phyloP scores from a whole-genome alignment of 164 flowering plant species.

The Umbellularia californica region DNA sequence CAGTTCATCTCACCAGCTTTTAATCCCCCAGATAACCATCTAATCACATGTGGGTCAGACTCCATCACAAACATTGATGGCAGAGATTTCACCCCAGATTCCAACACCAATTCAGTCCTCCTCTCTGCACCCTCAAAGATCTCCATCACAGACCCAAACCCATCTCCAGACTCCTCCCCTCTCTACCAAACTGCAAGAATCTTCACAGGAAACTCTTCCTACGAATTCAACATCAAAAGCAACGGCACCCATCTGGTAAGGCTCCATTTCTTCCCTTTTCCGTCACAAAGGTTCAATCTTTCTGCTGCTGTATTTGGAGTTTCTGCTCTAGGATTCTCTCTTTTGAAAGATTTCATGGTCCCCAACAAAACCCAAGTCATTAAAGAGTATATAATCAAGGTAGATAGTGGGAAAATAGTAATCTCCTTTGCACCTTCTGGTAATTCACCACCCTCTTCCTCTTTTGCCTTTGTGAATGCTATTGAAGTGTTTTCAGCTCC shows the following conservation, averaged over 20 bases:
- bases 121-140: conserved; percentile 2
- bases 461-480: conserved; percentile 66
- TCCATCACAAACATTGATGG: conserved; percentile 31
- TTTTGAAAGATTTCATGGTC: conserved; percentile 4
- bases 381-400: conserved; percentile 8
- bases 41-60: conserved; percentile 64
- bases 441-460: conserved; percentile 23
- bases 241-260: conserved; percentile 10
- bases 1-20: not conserved
- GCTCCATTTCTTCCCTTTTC: conserved; percentile 14
- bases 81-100: conserved; percentile 8
- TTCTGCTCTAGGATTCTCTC: conserved; percentile 5
- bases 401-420: conserved; percentile 21
- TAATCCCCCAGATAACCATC: conserved; percentile 26
- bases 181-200: conserved; percentile 13
- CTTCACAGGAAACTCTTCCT: conserved; percentile 1
- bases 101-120: not conserved
- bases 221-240: conserved; percentile 7
- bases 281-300: conserved; percentile 6
- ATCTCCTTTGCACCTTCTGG: conserved; percentile 49
- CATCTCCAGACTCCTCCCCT: conserved; percentile 3
- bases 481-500: conserved; percentile 78
- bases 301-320: conserved; percentile 10
- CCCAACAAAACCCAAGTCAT: not conserved
- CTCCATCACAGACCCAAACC: not conserved